Conservation (phyloP, 176 grass and related monocot species). For the Saccharum spontaneum region DNA sequence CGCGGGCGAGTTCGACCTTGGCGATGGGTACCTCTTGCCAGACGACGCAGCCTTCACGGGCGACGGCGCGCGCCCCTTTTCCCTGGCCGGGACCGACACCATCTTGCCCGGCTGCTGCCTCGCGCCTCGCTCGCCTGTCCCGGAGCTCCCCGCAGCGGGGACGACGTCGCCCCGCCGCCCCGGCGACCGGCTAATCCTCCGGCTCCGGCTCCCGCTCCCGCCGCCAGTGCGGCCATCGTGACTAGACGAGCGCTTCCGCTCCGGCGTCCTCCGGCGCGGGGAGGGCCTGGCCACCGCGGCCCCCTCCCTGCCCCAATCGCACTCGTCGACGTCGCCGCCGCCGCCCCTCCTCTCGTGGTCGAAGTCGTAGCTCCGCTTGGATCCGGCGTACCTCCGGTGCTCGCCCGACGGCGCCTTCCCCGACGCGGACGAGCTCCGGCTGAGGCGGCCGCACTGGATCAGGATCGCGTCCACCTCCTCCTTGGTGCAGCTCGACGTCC, state of each 20-base stretch:
- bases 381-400: constrained; percentile 60
- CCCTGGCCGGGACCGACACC: constrained; percentile 72
- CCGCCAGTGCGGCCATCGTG: constrained; percentile 41
- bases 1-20: constrained; percentile 70
- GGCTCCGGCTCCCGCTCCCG: constrained; percentile 42
- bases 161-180: constrained; percentile 47
- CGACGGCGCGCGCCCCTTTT: constrained; percentile 51
- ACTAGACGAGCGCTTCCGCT: constrained; percentile 73
- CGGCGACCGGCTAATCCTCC: constrained; percentile 72
- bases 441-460: constrained; percentile 95
- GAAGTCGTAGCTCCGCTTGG: constrained; percentile 91
- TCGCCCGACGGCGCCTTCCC: constrained; percentile 54
- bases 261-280: constrained; percentile 68
- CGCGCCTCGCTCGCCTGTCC: constrained; percentile 4
- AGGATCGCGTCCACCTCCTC: constrained; percentile 92
- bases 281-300: constrained; percentile 57
- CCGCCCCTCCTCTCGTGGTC: constrained; percentile 63
- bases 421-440: constrained; percentile 79
- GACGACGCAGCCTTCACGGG: constrained; percentile 37
- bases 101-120: constrained; percentile 69
- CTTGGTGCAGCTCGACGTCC: constrained; percentile 85
- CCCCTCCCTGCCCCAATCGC: constrained; percentile 48
- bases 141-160: neutral
- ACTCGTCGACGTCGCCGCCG: constrained; percentile 38
- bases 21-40: constrained; percentile 65